phyloP scores from a whole-genome alignment of 2,329 filamentous ascomycete species.

The Penicillium sclerotigenum region DNA sequence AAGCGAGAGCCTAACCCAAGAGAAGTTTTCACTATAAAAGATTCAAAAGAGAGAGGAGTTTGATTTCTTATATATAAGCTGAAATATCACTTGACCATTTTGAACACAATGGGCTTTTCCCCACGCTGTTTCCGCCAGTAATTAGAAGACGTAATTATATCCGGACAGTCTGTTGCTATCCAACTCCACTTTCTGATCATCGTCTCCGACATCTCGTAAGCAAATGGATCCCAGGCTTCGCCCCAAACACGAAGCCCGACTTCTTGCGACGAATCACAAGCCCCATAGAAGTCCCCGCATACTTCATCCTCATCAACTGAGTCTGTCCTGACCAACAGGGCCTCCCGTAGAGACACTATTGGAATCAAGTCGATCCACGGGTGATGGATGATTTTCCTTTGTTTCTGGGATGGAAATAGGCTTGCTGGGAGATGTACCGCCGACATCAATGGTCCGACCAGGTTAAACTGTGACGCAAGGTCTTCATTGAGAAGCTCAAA shows the following conservation, averaged over 20 bases:
- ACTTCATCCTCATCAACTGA: conserved; percentile 26
- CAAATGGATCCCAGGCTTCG: conserved; percentile 29
- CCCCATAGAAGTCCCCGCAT: conserved; percentile 20
- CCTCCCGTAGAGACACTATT: conserved; percentile 24
- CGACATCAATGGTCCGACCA: conserved; percentile 9
- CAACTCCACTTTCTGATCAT: conserved; percentile 28
- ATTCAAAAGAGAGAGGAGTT: neutral
- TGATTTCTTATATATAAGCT: neutral
- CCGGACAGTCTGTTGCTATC: conserved; percentile 24
- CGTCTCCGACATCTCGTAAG: conserved; percentile 30
- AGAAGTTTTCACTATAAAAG: conserved; percentile 21
- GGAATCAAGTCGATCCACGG: conserved; percentile 34
- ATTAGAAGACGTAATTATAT: conserved; percentile 29
- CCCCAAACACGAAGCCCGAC: conserved; percentile 29
- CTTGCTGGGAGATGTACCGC: conserved; percentile 14
- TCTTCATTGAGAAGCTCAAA: conserved; percentile 14
- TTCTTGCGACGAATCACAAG: neutral
- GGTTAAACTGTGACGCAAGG: conserved; percentile 19
- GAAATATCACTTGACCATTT: neutral
- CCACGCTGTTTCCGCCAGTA: conserved; percentile 21
- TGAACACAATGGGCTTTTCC: conserved; percentile 11
- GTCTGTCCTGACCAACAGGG: conserved; percentile 16
- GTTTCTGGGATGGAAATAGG: conserved; percentile 14
- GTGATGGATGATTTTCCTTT: conserved; percentile 23
- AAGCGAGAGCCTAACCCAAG: conserved; percentile 29